Evolutionary conservation across 768 basidiomycete genomes (phyloP).

Genomic region (Termitomyces sp.): DNA sequence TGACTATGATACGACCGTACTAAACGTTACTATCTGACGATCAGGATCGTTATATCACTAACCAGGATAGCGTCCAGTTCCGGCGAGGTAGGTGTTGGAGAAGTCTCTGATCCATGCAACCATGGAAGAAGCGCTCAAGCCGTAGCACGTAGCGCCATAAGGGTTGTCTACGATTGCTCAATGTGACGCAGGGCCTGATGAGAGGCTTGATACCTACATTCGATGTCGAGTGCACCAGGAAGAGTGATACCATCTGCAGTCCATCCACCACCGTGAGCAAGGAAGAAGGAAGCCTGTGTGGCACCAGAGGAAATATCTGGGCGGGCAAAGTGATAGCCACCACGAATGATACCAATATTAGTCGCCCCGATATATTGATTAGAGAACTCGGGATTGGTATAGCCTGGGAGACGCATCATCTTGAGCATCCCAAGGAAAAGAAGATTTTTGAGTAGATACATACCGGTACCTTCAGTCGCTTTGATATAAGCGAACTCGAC

Average conservation of each 20-base stretch:
- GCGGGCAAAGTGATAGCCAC: slow-evolving; percentile 37
- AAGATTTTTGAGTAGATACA: not conserved
- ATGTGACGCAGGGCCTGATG: not conserved
- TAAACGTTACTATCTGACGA: not conserved
- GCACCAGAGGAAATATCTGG: slow-evolving; percentile 51
- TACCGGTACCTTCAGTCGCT: slow-evolving; percentile 45
- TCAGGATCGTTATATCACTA: slow-evolving; percentile 2
- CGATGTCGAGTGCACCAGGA: slow-evolving; percentile 60
- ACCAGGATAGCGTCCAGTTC: slow-evolving; percentile 42
- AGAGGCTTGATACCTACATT: slow-evolving; percentile 34
- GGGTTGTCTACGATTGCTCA: slow-evolving; percentile 38
- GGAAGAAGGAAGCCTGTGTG: slow-evolving; percentile 53
- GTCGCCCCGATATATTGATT: slow-evolving; percentile 53
- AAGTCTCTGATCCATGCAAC: slow-evolving; percentile 62
- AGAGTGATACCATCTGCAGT: slow-evolving; percentile 34
- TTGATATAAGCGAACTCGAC: slow-evolving; percentile 59
- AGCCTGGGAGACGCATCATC: slow-evolving; percentile 19
- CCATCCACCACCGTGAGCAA: slow-evolving; percentile 43
- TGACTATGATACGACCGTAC: slow-evolving; percentile 27
- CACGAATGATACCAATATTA: slow-evolving; percentile 50
- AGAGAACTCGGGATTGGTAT: slow-evolving; percentile 38
- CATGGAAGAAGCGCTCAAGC: slow-evolving; percentile 46
- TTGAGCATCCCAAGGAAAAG: not conserved
- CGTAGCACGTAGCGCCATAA: slow-evolving; percentile 48
- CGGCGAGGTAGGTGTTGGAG: slow-evolving; percentile 49